These are phyloP conservation scores for Boletus reticulatus DNA, from an alignment of 768 basidiomycete species.

Conservation along the genomic window DNA sequence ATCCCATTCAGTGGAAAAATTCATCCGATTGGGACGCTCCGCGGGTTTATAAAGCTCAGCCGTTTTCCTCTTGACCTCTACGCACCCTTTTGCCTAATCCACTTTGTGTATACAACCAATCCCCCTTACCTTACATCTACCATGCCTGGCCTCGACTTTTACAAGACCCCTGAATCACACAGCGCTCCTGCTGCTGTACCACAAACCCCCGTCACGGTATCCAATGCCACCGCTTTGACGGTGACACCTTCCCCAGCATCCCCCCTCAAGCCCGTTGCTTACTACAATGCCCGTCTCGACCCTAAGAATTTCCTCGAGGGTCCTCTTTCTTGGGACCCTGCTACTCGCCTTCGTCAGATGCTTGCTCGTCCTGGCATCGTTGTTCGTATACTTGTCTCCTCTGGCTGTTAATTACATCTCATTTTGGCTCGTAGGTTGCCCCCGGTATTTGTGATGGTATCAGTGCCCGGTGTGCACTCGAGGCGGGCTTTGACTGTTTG, in stretches of 20 bases:
- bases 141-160: conserved; percentile 37
- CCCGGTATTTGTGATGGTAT: conserved; percentile 83
- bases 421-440: conserved; percentile 46
- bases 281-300: conserved; percentile 69
- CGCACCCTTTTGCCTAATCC: conserved; percentile 14
- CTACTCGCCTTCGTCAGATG: conserved; percentile 71
- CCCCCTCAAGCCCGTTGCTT: conserved; percentile 31
- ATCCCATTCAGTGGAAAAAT: conserved; percentile 10
- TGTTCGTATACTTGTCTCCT: conserved; percentile 39
- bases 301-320: conserved; percentile 68
- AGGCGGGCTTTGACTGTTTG: conserved; percentile 74
- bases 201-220: conserved; percentile 2
- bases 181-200: neutral
- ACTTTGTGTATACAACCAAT: conserved; percentile 21
- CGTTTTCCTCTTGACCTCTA: neutral
- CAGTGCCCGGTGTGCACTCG: conserved; percentile 74
- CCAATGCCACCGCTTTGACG: neutral
- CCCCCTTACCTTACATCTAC: conserved; percentile 5
- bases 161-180: conserved; percentile 17
- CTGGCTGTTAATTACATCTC: neutral
- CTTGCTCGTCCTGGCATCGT: conserved; percentile 72
- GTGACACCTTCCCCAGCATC: conserved; percentile 8
- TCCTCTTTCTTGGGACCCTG: conserved; percentile 63
- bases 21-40: conserved; percentile 9
- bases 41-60: conserved; percentile 21